Evolutionary conservation across 2,329 filamentous ascomycete species (phyloP), one percentile per base, ranked within the genome.

Genomic region (Septoria petroselini): DNA sequence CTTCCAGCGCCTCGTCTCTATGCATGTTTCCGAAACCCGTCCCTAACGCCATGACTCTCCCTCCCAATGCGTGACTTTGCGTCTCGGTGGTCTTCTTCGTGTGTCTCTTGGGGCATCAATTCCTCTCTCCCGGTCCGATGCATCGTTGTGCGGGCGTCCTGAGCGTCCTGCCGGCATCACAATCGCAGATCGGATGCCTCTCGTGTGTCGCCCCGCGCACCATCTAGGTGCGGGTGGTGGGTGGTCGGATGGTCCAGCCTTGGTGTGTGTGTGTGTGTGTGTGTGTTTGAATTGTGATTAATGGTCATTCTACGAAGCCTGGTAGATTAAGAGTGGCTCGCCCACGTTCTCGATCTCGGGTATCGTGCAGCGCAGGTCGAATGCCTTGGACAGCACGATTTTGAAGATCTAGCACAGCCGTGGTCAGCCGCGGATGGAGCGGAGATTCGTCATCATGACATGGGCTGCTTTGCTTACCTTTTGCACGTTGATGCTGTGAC

Each of bases 401-500:
- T 98, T 98, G 82, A 98, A 98, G 67, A 98, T 98, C 91, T 97
- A 63, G 1, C 6, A 23, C 7, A 42, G 18, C 4, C n/a, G 23
- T 15, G 7, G 12, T 58, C 53, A 37, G 38, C 21, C 5, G n/a
- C 9, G 9, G 33, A 25, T 9, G 17, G 17, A 11, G 9, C 6
- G 7, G 15, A 7, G 5, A 27, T 27, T 9, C 23, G 23, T 27
- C 23, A 9, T 27, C 5, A 27, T 27, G 23, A 29, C 25, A 37
- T 17, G 14, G 21, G 34, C n/a, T n/a, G n/a, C n/a, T n/a, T n/a
- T n/a, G n/a, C 70, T 40, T 68, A 95, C 91, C 86, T 97, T 98
- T 73, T 98, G 93, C 57, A 98, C 93, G 64, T 98, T 98, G 77
- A 98, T 98, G 71, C 91, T 96, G 74, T 98, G 93, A 69, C 91